phyloP scores from a whole-genome alignment of 192 early-diverging fungal genomes.

The Podila epicladia region DNA sequence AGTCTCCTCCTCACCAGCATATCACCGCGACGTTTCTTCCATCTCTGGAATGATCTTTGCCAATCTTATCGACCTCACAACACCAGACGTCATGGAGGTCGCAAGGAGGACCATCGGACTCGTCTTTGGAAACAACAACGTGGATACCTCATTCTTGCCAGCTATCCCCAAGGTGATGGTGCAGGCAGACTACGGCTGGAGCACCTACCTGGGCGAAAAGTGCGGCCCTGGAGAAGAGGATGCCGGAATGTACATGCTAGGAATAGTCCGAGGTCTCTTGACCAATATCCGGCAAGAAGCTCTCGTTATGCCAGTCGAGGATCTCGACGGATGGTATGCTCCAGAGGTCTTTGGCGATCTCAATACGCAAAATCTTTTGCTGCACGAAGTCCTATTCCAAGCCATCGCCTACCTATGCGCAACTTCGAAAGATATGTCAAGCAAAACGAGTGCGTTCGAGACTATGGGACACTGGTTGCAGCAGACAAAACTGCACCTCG shows the following conservation, averaged over 20 bases:
- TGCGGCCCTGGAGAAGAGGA: slow-evolving; percentile 48
- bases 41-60: slow-evolving; percentile 52
- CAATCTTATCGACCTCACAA: slow-evolving; percentile 38
- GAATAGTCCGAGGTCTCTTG: slow-evolving; percentile 56
- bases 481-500: slow-evolving; percentile 54
- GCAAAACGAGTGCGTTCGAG: slow-evolving; percentile 78
- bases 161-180: slow-evolving; percentile 28
- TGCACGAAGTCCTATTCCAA: slow-evolving; percentile 72
- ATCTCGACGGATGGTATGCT: slow-evolving; percentile 30
- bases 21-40: slow-evolving; percentile 47
- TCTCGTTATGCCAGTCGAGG: slow-evolving; percentile 31
- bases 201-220: slow-evolving; percentile 42
- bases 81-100: slow-evolving; percentile 23
- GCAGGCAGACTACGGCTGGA: slow-evolving; percentile 47
- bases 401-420: slow-evolving; percentile 70
- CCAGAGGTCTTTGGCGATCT: slow-evolving; percentile 37
- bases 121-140: slow-evolving; percentile 27
- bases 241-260: slow-evolving; percentile 54
- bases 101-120: slow-evolving; percentile 18
- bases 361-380: slow-evolving; percentile 12
- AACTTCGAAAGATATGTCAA: slow-evolving; percentile 68
- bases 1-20: slow-evolving; percentile 39
- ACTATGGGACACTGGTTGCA: slow-evolving; percentile 78
- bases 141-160: slow-evolving; percentile 22
- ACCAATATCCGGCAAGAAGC: slow-evolving; percentile 56